phyloP scores from a whole-genome alignment of 179 eudicot genomes.

The Heliamphora pulchella region DNA sequence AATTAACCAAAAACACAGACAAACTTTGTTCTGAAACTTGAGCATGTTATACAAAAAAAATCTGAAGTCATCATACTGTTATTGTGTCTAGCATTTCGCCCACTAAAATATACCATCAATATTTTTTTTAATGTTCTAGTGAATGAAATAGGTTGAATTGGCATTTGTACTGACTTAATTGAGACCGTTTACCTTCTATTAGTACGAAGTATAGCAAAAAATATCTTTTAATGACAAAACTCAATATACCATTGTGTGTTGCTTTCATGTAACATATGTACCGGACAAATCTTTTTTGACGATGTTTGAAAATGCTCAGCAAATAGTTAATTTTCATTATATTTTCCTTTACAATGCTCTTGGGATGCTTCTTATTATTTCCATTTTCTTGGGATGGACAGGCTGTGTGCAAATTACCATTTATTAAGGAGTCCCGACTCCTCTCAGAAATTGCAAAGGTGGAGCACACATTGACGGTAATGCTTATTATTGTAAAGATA shows the following conservation, averaged over 20 bases:
- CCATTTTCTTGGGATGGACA: conserved; percentile 11
- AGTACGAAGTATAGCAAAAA: background rate
- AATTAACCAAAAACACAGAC: background rate
- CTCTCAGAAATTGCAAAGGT: conserved; percentile 23
- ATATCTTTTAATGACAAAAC: background rate
- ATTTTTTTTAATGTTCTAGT: background rate
- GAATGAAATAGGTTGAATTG: background rate
- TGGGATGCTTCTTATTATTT: background rate
- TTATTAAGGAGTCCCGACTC: conserved; percentile 27
- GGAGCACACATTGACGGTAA: conserved; percentile 27
- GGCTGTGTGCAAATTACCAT: conserved; percentile 28
- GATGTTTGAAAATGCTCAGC: conserved; percentile 3
- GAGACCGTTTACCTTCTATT: background rate
- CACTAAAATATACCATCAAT: conserved; percentile 1
- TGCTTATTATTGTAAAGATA: background rate
- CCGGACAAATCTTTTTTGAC: background rate
- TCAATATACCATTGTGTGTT: background rate
- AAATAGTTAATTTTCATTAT: background rate
- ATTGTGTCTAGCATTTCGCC: background rate
- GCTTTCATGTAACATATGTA: background rate
- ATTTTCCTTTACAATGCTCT: background rate
- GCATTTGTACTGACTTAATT: background rate
- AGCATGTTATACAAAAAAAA: background rate
- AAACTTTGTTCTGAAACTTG: background rate
- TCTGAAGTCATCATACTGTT: background rate